A percentile compares a stretch with the other conserved stretches of the same genome.
phyloP scores from a whole-genome alignment of 129 eudicot genomes.

The Kitagawia praeruptora region DNA sequence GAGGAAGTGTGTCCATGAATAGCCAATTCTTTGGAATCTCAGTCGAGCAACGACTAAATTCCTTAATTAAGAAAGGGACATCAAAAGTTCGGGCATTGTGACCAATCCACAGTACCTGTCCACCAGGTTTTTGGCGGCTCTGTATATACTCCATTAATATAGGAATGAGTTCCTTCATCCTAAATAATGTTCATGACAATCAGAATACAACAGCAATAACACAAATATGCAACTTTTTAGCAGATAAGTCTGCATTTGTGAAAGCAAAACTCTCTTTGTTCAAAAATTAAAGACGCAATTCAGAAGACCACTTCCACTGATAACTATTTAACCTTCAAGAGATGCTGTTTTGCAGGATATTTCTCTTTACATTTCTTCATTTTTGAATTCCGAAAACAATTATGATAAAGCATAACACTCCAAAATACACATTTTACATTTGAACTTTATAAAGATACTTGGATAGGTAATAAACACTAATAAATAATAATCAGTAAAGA shows the following conservation, averaged over 20 bases:
- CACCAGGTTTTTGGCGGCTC: conserved; percentile 84
- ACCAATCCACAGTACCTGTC: conserved; percentile 47
- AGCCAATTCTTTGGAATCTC: conserved; percentile 68
- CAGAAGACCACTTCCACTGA: neutral
- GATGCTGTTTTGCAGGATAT: neutral
- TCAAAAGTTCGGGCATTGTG: conserved; percentile 73
- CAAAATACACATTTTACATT: neutral
- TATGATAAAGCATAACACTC: neutral
- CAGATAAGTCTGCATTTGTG: neutral
- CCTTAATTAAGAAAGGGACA: conserved; percentile 63
- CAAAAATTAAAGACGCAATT: neutral
- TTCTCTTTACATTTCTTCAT: neutral
- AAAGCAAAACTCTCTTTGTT: neutral
- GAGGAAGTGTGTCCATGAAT: conserved; percentile 61
- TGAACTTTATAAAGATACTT: neutral
- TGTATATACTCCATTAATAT: conserved; percentile 49
- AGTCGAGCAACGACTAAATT: conserved; percentile 54
- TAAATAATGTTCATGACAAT: conserved; percentile 17
- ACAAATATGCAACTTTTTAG: neutral
- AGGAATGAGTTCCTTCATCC: conserved; percentile 95
- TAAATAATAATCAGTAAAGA: neutral
- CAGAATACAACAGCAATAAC: conserved; percentile 6
- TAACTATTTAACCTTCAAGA: neutral
- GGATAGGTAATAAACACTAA: neutral
- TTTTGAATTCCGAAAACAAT: neutral